Evolutionary conservation across 2,329 filamentous ascomycete genomes (phyloP), one percentile per base, ranked within the genome.

Genomic region (Gliomastix tumulicola): DNA sequence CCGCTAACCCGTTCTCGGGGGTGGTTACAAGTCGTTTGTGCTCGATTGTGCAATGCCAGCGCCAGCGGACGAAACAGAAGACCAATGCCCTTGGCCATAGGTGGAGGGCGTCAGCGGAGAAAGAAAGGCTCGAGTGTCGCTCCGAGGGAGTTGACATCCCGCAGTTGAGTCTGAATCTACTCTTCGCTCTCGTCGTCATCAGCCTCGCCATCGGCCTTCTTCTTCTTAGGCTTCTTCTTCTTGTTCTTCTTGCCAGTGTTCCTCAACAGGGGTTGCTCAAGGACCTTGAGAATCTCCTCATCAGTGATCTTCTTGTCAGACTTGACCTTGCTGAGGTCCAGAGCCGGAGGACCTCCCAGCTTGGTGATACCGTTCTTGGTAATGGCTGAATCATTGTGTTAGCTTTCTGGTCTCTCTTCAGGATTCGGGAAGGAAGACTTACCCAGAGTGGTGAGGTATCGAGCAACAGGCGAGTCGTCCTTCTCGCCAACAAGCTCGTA

Each of bases 261-360:
- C 67, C 86, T 87, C 47, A 82, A 71, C 51, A 95, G 66, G 21
- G 90, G 90, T 63, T 86, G 85, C 67, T 92, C 88, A 35, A 98
- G 76, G 46, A 97, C 90, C 74, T 92, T 87, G 51, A 97, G 79
- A 48, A 98, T 75, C 68, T 97, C 90, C 69, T 94, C 88, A 47
- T 97, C 90, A 48, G 81, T 83, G 55, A 98, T 95, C 77, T 96
- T 96, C 79, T 97, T 97, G 63, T 97, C 89, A 22, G 87, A 83
- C 76, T 95, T 84, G 73, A 83, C 79, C 70, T 89, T 88, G 57
- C 74, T 76, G 43, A 92, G 60, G 56, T 97, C 88, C 45, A 84
- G 73, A 17, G 81, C 61, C 43, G 85, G 79, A 22, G 92, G 82
- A 19, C 76, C 82, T 51, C 87, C 82, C 40, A 98, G 70, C 67